These are phyloP conservation scores for Dalechampia spathulata DNA, from an alignment of 441 rosid genomes.

Conservation along the genomic window DNA sequence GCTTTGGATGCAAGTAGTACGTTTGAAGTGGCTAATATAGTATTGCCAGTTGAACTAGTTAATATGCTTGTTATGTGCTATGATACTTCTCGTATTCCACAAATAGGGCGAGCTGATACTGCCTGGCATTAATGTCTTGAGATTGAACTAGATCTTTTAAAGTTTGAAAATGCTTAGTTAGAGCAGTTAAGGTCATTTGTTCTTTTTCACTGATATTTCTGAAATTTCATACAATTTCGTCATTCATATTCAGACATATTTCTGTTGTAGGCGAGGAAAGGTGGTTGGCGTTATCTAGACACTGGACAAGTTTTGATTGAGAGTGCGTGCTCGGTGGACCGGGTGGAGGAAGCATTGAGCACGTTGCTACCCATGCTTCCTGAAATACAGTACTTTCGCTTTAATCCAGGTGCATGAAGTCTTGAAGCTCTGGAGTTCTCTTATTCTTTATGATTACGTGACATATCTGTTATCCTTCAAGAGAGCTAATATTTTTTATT, in stretches of 20 bases:
- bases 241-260: no score
- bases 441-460: not conserved
- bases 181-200: no score
- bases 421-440: slow-evolving; percentile 6
- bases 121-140: no score
- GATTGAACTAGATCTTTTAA: no score
- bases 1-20: not conserved
- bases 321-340: slow-evolving; percentile 96
- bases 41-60: not conserved
- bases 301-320: slow-evolving; percentile 97
- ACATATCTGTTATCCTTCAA: slow-evolving; percentile 5
- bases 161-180: no score
- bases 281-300: slow-evolving; percentile 98
- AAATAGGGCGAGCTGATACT: no score
- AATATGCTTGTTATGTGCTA: not conserved
- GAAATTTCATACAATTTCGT: no score
- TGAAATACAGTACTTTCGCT: slow-evolving; percentile 82
- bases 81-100: no score
- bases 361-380: slow-evolving; percentile 91
- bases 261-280: slow-evolving; percentile 65
- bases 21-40: not conserved
- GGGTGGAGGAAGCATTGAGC: slow-evolving; percentile 96
- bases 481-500: not conserved
- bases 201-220: no score
- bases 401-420: slow-evolving; percentile 67